A percentile compares a stretch with the other conserved stretches of the same genome.
Evolutionary conservation across 2,329 filamentous ascomycete species (phyloP).

Genomic region (Trichoderma endophyticum): DNA sequence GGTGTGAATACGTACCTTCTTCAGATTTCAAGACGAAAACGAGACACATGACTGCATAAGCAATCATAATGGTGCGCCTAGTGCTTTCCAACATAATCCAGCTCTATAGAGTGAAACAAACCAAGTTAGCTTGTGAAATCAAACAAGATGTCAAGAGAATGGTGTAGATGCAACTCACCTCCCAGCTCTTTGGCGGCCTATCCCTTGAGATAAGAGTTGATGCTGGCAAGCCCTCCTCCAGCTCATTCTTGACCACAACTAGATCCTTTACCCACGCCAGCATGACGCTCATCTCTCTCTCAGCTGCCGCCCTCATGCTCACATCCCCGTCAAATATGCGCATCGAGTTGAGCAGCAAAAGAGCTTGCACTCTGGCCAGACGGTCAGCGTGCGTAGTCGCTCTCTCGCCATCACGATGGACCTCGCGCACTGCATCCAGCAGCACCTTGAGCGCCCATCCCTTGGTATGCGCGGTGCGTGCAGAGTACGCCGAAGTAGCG

Average conservation of each 20-base stretch:
- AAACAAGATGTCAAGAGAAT: neutral
- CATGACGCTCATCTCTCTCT: conserved; percentile 37
- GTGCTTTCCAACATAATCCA: conserved; percentile 45
- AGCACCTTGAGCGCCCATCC: conserved; percentile 40
- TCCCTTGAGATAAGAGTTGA: conserved; percentile 26
- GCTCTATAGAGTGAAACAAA: conserved; percentile 22
- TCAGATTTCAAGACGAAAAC: conserved; percentile 34
- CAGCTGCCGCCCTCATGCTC: conserved; percentile 38
- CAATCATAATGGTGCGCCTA: conserved; percentile 38
- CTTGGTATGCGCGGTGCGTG: conserved; percentile 37
- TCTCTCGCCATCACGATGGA: conserved; percentile 35
- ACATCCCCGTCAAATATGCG: conserved; percentile 45
- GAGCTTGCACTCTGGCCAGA: conserved; percentile 43
- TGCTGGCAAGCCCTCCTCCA: conserved; percentile 30
- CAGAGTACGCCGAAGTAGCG: conserved; percentile 38
- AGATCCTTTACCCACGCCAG: conserved; percentile 39
- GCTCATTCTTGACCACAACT: conserved; percentile 31
- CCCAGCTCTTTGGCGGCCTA: conserved; percentile 41
- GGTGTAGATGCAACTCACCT: conserved; percentile 29
- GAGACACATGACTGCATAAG: conserved; percentile 33
- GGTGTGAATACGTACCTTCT: conserved; percentile 27
- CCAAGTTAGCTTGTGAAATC: neutral
- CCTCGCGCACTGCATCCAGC: conserved; percentile 35
- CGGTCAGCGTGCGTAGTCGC: conserved; percentile 35
- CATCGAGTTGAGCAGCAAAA: conserved; percentile 41